Evolutionary conservation across 805 yeast genomes (phyloP).

Genomic region (Spathaspora hagerdaliae): DNA sequence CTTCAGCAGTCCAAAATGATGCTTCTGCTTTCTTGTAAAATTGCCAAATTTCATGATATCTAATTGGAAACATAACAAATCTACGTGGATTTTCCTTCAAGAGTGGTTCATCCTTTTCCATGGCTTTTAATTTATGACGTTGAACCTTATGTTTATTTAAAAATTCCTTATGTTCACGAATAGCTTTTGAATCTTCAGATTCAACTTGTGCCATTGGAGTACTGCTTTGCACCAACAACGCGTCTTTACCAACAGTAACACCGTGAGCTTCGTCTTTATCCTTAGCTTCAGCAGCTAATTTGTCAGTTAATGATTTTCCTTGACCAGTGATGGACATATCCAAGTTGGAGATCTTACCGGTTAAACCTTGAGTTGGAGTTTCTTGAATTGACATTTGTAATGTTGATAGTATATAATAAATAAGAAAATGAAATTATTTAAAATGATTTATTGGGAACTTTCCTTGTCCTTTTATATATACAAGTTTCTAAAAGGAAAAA

Average conservation of each 20-base stretch:
- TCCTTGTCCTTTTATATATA: neutral
- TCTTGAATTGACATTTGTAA: slow-evolving; percentile 49
- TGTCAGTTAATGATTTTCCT: slow-evolving; percentile 38
- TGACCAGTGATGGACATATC: slow-evolving; percentile 25
- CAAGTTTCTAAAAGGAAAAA: neutral
- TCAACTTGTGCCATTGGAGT: slow-evolving; percentile 15
- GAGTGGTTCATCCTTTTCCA: slow-evolving; percentile 87
- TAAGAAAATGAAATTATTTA: neutral
- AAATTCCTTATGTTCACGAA: slow-evolving; percentile 49
- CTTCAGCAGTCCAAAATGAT: slow-evolving; percentile 99
- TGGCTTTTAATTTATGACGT: slow-evolving; percentile 66
- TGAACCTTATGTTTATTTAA: slow-evolving; percentile 61
- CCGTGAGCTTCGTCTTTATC: slow-evolving; percentile 27
- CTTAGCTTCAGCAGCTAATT: slow-evolving; percentile 39
- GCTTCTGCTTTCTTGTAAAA: slow-evolving; percentile 99
- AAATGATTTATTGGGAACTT: neutral
- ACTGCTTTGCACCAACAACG: neutral
- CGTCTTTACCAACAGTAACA: slow-evolving; percentile 10
- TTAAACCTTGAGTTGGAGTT: slow-evolving; percentile 53
- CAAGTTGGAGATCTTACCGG: slow-evolving; percentile 39
- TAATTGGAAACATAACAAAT: slow-evolving; percentile 92
- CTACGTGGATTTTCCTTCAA: slow-evolving; percentile 80
- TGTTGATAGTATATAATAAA: neutral
- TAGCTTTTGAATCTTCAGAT: slow-evolving; percentile 17
- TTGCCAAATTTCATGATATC: slow-evolving; percentile 97